Conservation (phyloP, 768 basidiomycete genomes). For the Trametes cinnabarina region DNA sequence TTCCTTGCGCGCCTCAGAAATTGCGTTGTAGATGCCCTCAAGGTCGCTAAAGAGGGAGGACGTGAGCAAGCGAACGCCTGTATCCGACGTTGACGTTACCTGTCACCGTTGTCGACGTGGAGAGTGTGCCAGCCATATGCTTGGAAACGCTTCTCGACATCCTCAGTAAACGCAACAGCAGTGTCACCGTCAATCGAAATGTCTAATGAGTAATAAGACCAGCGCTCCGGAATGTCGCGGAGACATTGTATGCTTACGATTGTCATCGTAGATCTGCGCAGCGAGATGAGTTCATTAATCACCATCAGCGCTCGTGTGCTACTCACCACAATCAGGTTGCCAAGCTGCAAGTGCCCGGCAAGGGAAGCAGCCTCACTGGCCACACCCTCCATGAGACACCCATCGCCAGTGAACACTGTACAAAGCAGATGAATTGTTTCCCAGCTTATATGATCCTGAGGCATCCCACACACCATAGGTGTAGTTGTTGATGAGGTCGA, state of each 20-base stretch:
- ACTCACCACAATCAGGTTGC: constrained; percentile 87
- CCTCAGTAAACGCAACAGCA: constrained; percentile 89
- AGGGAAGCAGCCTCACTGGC: constrained; percentile 89
- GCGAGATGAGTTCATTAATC: neutral
- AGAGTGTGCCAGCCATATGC: constrained; percentile 95
- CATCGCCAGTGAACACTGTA: constrained; percentile 87
- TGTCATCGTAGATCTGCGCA: constrained; percentile 86
- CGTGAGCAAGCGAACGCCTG: constrained; percentile 3
- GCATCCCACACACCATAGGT: constrained; percentile 66
- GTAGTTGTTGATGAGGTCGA: constrained; percentile 79
- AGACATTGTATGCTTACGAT: constrained; percentile 55
- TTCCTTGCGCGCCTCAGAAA: constrained; percentile 72
- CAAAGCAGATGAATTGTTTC: neutral
- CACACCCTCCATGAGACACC: constrained; percentile 97
- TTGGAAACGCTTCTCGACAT: constrained; percentile 84
- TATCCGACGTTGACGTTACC: constrained; percentile 39
- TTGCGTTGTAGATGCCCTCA: constrained; percentile 71
- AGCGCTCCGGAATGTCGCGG: neutral
- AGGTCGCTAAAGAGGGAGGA: constrained; percentile 56
- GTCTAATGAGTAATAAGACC: constrained; percentile 43
- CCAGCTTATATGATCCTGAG: too few species aligned
- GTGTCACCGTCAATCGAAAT: constrained; percentile 98
- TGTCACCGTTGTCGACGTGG: constrained; percentile 76
- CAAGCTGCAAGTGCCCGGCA: constrained; percentile 91
- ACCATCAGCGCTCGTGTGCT: neutral